These are phyloP conservation scores for Rhodomyrtus tomentosa DNA, from an alignment of 345 rosid species.

Conservation along the genomic window DNA sequence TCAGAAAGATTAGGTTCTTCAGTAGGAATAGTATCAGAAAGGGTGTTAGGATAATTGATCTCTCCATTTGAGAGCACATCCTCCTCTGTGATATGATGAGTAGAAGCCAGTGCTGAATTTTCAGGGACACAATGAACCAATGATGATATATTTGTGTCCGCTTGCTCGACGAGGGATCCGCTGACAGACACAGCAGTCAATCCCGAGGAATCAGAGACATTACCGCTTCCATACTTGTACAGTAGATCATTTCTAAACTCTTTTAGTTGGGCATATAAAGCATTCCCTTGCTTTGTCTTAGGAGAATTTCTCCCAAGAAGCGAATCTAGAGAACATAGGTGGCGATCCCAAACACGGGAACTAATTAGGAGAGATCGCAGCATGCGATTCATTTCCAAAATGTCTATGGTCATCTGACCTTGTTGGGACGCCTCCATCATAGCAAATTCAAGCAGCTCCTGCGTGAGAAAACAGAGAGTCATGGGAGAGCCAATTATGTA, in stretches of 20 bases:
- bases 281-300: conserved; percentile 21
- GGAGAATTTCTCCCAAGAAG: conserved; percentile 39
- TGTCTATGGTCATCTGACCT: conserved; percentile 40
- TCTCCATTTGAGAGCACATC: conserved; percentile 33
- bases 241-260: conserved; percentile 12
- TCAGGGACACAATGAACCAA: conserved; percentile 9
- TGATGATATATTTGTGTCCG: conserved; percentile 6
- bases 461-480: conserved; percentile 1
- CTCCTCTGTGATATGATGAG: conserved; percentile 16
- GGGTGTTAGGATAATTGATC: conserved; percentile 8
- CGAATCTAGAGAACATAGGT: conserved; percentile 53
- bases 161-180: conserved; percentile 14
- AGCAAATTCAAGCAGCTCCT: conserved; percentile 53
- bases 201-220: conserved; percentile 13
- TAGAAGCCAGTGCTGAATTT: conserved; percentile 8
- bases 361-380: conserved; percentile 61
- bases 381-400: conserved; percentile 62
- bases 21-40: conserved; percentile 15
- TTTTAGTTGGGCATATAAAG: conserved; percentile 15
- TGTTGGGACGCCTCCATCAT: conserved; percentile 27
- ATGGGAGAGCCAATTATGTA: background rate
- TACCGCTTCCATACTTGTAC: conserved; percentile 12
- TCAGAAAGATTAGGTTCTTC: conserved; percentile 62
- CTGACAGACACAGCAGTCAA: conserved; percentile 12
- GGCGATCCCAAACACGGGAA: conserved; percentile 72